Conservation (phyloP, 352 stramenopile species). For the Pythium aristosporum region DNA sequence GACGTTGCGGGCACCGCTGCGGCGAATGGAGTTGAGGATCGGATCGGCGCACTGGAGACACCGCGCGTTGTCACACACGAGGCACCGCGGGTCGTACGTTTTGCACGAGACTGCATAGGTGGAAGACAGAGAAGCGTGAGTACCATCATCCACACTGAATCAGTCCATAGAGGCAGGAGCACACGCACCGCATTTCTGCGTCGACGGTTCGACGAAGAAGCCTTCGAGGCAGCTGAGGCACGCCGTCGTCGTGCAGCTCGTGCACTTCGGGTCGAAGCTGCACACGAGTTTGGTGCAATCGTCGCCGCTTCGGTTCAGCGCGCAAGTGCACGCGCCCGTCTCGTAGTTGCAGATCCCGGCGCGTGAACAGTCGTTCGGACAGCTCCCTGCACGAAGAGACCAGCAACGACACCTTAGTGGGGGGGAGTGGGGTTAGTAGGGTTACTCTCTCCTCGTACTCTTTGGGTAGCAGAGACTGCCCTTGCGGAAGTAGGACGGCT, state of each 20-base stretch:
- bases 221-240: conserved; percentile 88
- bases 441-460: conserved; percentile 35
- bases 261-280: conserved; percentile 84
- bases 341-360: conserved; percentile 88
- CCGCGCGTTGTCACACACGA: conserved; percentile 63
- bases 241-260: conserved; percentile 68
- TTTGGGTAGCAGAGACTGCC: conserved; percentile 90
- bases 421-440: background rate
- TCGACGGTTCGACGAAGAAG: conserved; percentile 77
- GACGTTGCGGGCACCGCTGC: conserved; percentile 77
- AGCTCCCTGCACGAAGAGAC: conserved; percentile 69
- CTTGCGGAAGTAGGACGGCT: conserved; percentile 81
- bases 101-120: conserved; percentile 65
- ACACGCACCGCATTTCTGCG: conserved; percentile 64
- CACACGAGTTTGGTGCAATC: conserved; percentile 83
- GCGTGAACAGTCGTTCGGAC: conserved; percentile 87
- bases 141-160: background rate
- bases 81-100: conserved; percentile 89
- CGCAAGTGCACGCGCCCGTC: conserved; percentile 85
- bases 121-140: background rate
- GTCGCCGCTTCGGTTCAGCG: conserved; percentile 54
- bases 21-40: conserved; percentile 89
- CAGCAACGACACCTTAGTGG: too few species aligned
- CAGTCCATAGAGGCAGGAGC: background rate
- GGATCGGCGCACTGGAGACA: conserved; percentile 92